Evolutionary conservation across 495 filamentous ascomycete species (phyloP), one percentile per base, ranked within the genome.

Genomic region (Xylaria sp.): DNA sequence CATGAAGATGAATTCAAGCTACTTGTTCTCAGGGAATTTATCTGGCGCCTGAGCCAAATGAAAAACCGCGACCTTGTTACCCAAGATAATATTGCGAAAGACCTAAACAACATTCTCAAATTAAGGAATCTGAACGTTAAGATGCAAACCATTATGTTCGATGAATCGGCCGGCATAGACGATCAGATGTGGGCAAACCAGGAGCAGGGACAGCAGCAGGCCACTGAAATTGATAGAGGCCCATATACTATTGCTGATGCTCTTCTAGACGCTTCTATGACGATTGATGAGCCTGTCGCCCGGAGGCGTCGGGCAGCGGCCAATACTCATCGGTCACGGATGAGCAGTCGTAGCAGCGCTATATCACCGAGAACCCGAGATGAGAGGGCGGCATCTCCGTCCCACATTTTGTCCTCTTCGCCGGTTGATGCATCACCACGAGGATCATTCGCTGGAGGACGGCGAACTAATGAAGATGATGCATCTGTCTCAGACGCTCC

Each of bases 1-100:
- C 70, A 82, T 0, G 95, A 97, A 55, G 97, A 99, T 74, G 97
- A 99, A 69, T 89, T 91, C 73, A 99, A 99, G 76, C 82, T 99
- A 11, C 81, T 97, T 24, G 91, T 89, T 6, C 86, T 99, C 19
- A 86, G 91, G 64, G 96, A 97, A 75, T 98, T 97, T 72, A 94
- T 98, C 41, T 97, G 93, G 94, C 90, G 93, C 37, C 84, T 95
- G 21, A 91, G 90, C 11, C 85, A 88, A 52, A 91, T 91, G 69
- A 93, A 90, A 71, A 80, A 88, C 21, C 88, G 87, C 26, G 86
- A 93, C 71, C 70, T 80, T 29, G 71, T 73, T 21, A 73, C 68
- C 0, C 78, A 79, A 31, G 83, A 82, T 48, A 78, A 73, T 44
- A 74, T 79, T 9, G 71, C 82, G n/a, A 81, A 84, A 12, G 80